A percentile compares a stretch with the other conserved stretches of the same genome.
These are phyloP conservation scores for Cyberlindnera euphorbiae DNA, from an alignment of 805 yeast genomes.

Conservation along the genomic window DNA sequence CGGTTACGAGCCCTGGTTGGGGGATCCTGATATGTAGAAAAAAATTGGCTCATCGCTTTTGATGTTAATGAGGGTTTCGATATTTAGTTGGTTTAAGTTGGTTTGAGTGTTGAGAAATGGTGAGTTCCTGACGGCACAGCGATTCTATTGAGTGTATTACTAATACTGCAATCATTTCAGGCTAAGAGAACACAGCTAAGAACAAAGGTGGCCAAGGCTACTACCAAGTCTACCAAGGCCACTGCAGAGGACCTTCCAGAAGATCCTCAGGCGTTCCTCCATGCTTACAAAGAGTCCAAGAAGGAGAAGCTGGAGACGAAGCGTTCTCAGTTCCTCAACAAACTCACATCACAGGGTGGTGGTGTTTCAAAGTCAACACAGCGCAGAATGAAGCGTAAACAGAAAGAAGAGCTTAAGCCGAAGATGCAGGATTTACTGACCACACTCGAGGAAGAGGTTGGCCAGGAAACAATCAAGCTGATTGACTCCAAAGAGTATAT, in stretches of 20 bases:
- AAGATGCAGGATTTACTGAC: conserved; percentile 58
- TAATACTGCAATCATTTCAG: conserved; percentile 2
- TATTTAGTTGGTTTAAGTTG: no score
- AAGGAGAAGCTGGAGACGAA: conserved; percentile 44
- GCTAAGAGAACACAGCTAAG: conserved; percentile 42
- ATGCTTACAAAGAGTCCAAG: conserved; percentile 47
- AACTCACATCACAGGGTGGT: conserved; percentile 30
- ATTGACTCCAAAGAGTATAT: conserved; percentile 17
- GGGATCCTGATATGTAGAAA: no score
- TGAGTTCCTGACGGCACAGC: no score
- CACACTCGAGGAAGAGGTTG: conserved; percentile 36
- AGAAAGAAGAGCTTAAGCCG: conserved; percentile 60
- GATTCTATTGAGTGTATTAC: background rate
- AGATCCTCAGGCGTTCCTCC: conserved; percentile 44
- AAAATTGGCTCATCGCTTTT: no score
- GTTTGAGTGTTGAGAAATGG: no score
- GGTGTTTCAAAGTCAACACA: conserved; percentile 62
- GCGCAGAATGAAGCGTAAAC: conserved; percentile 59
- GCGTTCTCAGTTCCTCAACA: conserved; percentile 34
- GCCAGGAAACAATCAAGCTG: conserved; percentile 16
- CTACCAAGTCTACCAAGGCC: conserved; percentile 12
- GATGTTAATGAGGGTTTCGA: no score
- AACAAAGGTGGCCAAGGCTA: conserved; percentile 28
- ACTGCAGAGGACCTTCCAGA: conserved; percentile 23
- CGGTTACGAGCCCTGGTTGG: background rate